Percentiles rank a stretch among this genome's conserved stretches.
phyloP scores from a whole-genome alignment of 192 early-diverging fungal species.

The Umbelopsis isabellina region DNA sequence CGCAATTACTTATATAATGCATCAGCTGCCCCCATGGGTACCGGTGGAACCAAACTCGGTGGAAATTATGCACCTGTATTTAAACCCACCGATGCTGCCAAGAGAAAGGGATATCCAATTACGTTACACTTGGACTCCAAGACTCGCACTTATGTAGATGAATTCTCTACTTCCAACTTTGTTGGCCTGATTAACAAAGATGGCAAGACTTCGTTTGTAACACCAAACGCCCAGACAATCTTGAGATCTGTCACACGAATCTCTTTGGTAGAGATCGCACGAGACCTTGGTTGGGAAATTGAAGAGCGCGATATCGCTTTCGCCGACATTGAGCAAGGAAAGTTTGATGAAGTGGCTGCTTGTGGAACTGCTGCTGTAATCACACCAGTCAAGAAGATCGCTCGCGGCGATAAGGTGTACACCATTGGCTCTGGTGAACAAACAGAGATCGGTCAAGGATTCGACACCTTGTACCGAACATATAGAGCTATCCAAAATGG shows the following conservation, averaged over 20 bases:
- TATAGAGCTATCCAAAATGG: conserved; percentile 73
- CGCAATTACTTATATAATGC: not conserved
- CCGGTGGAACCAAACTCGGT: conserved; percentile 68
- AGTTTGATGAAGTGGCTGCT: conserved; percentile 70
- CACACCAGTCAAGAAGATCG: conserved; percentile 70
- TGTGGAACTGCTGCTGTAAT: conserved; percentile 79
- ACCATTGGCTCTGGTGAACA: conserved; percentile 49
- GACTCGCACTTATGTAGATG: conserved; percentile 67
- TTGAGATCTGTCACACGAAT: conserved; percentile 73
- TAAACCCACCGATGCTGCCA: conserved; percentile 58
- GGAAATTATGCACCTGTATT: conserved; percentile 78
- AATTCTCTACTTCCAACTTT: conserved; percentile 83
- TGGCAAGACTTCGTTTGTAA: conserved; percentile 60
- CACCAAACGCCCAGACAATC: conserved; percentile 64
- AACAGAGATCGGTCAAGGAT: conserved; percentile 53
- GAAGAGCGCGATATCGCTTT: conserved; percentile 58
- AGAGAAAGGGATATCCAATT: conserved; percentile 67
- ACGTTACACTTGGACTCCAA: conserved; percentile 73
- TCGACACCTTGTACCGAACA: conserved; percentile 57
- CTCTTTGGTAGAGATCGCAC: conserved; percentile 62
- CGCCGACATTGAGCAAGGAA: conserved; percentile 56
- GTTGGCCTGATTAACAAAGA: conserved; percentile 62
- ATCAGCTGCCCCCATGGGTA: conserved; percentile 54
- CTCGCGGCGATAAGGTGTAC: conserved; percentile 50
- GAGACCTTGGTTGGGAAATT: conserved; percentile 64